These are phyloP conservation scores for Musa itinerans DNA, from an alignment of 176 grass and related monocot species.

Conservation along the genomic window DNA sequence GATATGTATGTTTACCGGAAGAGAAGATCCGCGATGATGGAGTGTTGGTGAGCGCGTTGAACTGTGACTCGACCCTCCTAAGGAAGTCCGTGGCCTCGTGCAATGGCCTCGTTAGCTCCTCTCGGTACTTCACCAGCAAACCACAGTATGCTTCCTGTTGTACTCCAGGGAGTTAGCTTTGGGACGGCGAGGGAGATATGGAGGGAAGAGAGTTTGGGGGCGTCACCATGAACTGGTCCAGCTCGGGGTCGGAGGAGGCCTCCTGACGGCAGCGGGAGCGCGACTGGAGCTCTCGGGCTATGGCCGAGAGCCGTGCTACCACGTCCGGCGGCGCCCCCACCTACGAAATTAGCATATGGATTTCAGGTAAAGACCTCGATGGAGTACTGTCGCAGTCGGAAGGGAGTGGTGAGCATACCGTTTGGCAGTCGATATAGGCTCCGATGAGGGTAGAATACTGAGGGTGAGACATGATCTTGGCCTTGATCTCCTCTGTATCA, in stretches of 20 bases:
- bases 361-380: not conserved
- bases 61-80: slow-evolving; percentile 49
- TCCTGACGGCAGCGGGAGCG: slow-evolving; percentile 17
- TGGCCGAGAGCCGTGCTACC: slow-evolving; percentile 34
- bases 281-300: slow-evolving; percentile 32
- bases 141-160: slow-evolving; percentile 63
- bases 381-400: not conserved
- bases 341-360: not conserved
- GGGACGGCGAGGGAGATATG: no score
- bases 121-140: slow-evolving; percentile 65
- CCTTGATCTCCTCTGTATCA: slow-evolving; percentile 43
- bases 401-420: slow-evolving; percentile 22
- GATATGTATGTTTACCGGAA: slow-evolving; percentile 16
- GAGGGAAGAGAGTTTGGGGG: not conserved
- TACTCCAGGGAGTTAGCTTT: not conserved
- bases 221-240: slow-evolving; percentile 86
- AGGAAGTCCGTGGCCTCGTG: slow-evolving; percentile 67
- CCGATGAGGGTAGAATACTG: slow-evolving; percentile 55
- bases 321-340: slow-evolving; percentile 49
- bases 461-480: slow-evolving; percentile 87
- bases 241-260: slow-evolving; percentile 51
- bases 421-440: slow-evolving; percentile 79
- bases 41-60: slow-evolving; percentile 52
- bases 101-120: slow-evolving; percentile 63
- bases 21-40: slow-evolving; percentile 12